Conservation (phyloP, 306 rosid genomes). For the Cicer chorassanicum region DNA sequence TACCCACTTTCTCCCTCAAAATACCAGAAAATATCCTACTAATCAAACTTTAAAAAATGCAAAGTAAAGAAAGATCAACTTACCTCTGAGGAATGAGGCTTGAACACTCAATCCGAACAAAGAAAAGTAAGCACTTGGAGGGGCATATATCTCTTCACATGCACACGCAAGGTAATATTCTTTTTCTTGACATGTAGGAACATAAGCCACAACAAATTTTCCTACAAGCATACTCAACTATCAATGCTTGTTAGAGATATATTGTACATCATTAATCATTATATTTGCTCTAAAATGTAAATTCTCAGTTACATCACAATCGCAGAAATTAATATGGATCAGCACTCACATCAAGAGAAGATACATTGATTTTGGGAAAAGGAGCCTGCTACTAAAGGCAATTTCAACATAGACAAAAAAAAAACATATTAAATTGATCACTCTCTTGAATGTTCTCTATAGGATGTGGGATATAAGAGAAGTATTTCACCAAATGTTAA, state of each 20-base stretch:
- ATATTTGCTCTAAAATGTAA: conserved; percentile 14
- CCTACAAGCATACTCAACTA: conserved; percentile 58
- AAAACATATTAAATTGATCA: not conserved
- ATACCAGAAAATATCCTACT: not conserved
- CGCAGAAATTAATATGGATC: conserved; percentile 11
- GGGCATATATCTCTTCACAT: conserved; percentile 89
- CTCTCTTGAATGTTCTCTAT: conserved; percentile 26
- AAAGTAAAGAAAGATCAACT: conserved; percentile 42
- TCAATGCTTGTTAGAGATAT: conserved; percentile 42
- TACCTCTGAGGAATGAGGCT: conserved; percentile 85
- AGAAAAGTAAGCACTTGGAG: conserved; percentile 91
- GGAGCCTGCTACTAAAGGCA: not conserved
- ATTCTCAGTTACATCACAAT: not conserved
- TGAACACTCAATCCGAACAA: conserved; percentile 89
- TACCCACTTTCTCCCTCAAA: not conserved
- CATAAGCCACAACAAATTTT: conserved; percentile 78
- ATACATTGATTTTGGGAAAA: conserved; percentile 10
- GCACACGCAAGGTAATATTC: conserved; percentile 97
- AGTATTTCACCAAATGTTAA: conserved; percentile 2
- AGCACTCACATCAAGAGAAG: conserved; percentile 5
- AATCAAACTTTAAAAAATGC: conserved; percentile 15
- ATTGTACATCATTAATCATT: conserved; percentile 21
- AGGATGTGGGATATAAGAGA: conserved; percentile 19
- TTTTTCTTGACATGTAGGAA: conserved; percentile 81
- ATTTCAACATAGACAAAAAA: conserved; percentile 6